Evolutionary conservation across 2,329 filamentous ascomycete species (phyloP), one percentile per base, ranked within the genome.

Genomic region (Colletotrichum sp.): DNA sequence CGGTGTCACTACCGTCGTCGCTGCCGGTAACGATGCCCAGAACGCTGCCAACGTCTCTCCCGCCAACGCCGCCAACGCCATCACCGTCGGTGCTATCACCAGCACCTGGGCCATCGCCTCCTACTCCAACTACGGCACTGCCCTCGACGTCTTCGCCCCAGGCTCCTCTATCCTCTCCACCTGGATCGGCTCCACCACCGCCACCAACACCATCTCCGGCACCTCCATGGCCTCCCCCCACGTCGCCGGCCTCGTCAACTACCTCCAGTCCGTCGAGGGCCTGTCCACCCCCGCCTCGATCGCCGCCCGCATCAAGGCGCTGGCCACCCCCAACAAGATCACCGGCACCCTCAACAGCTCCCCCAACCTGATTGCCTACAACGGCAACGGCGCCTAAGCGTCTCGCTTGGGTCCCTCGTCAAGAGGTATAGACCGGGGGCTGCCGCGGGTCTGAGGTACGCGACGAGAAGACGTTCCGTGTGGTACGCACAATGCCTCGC

Each of bases 151-250:
- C 77, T 89, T 88, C 69, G 90, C 89, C 1, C 87, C 90, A 2
- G 90, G 90, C 15, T 83, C 84, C 4, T 77, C 79, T 66, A 82
- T 91, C 61, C 80, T 87, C 13, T 89, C 86, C 64, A 82, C 90
- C 3, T 91, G 86, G 85, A 86, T 85, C 67, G 84, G 85, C 30
- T 79, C 81, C 75, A 85, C 72, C 48, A 84, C 79, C 8, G 85
- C 89, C 28, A 88, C 81, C 30, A 84, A 84, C 64, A 86, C 80
- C 36, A 86, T 91, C 79, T 89, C 86, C 7, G 92, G 92, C 34
- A 94, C 92, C 6, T 91, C 88, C 36, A 93, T 93, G 91, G 90
- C 91, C 3, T 85, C 87, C 6, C 91, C 92, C 1, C 91, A 93
- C 79, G 86, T 93, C 68, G 86, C 90, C 25, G 92, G 92, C 9